These are phyloP conservation scores for Fistulinella prunicolor DNA, from an alignment of 768 basidiomycete genomes.

Conservation along the genomic window DNA sequence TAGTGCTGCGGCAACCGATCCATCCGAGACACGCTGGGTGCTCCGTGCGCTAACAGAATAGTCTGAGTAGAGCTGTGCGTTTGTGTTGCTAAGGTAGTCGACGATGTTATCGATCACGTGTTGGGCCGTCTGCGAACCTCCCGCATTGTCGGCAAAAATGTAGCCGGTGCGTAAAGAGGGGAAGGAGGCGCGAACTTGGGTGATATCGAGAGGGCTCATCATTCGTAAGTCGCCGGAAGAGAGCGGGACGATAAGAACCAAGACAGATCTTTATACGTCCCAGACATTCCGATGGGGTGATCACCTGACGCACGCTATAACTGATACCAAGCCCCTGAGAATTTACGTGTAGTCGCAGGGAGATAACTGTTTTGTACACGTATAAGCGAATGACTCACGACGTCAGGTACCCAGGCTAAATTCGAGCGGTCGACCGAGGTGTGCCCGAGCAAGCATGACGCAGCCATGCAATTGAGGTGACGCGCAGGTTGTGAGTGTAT, in stretches of 20 bases:
- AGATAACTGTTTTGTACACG: too few relatives aligned
- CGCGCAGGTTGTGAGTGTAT: too few relatives aligned
- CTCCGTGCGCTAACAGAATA: constrained; percentile 57
- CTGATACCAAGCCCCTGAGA: too few relatives aligned
- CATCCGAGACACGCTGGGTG: constrained; percentile 51
- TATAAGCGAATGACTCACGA: too few relatives aligned
- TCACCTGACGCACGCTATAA: constrained; percentile 19
- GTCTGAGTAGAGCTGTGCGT: constrained; percentile 71
- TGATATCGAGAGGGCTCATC: constrained; percentile 42
- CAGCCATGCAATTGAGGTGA: too few relatives aligned
- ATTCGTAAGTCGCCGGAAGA: constrained; percentile 9
- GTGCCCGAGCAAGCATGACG: too few relatives aligned
- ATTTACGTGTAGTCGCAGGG: too few relatives aligned
- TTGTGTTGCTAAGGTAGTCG: constrained; percentile 69
- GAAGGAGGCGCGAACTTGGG: constrained; percentile 55
- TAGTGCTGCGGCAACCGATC: constrained; percentile 48
- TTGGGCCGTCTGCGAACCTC: constrained; percentile 63
- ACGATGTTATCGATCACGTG: constrained; percentile 56
- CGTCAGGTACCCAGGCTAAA: too few relatives aligned
- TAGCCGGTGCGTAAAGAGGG: constrained; percentile 58
- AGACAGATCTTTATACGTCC: not conserved
- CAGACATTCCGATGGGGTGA: too few relatives aligned
- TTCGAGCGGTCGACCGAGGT: too few relatives aligned
- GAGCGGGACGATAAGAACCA: not conserved
- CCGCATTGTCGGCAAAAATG: constrained; percentile 75